A percentile compares a stretch with the other conserved stretches of the same genome.
These are phyloP conservation scores for Lactarius vividus DNA, from an alignment of 768 basidiomycete genomes.

Conservation along the genomic window DNA sequence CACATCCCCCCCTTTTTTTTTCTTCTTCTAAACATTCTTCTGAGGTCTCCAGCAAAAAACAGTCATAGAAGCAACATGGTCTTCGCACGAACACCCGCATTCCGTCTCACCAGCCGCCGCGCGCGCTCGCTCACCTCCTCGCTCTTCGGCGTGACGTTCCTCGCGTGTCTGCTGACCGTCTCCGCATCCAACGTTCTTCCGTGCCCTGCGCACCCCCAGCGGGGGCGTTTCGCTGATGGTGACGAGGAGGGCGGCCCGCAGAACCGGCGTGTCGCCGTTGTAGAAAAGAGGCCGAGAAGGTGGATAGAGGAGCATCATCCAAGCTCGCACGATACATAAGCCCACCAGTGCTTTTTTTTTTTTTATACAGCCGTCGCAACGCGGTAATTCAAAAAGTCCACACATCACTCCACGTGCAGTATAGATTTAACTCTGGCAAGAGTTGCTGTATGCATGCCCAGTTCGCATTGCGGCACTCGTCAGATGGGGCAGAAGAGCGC, in stretches of 20 bases:
- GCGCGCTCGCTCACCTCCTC: constrained; percentile 73
- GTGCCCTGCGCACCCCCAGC: constrained; percentile 68
- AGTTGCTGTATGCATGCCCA: background rate
- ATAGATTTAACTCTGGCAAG: background rate
- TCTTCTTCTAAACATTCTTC: background rate
- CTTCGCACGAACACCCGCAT: constrained; percentile 46
- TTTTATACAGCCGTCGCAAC: background rate
- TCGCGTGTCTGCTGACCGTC: constrained; percentile 76
- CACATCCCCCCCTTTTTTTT: background rate
- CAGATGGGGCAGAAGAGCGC: background rate
- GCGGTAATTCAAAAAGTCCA: background rate
- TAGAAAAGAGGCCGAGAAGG: constrained; percentile 64
- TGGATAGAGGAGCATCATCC: constrained; percentile 76
- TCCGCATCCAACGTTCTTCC: constrained; percentile 76
- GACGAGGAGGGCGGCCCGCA: constrained; percentile 32
- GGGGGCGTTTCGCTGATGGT: constrained; percentile 58
- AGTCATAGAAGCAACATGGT: constrained; percentile 48
- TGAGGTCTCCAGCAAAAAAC: background rate
- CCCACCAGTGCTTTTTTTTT: background rate
- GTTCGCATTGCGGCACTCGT: background rate
- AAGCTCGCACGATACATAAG: background rate
- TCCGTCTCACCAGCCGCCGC: constrained; percentile 54
- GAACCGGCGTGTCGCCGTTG: constrained; percentile 35
- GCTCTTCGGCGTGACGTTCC: constrained; percentile 77
- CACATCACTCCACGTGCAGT: background rate